Evolutionary conservation across 768 basidiomycete genomes (phyloP), one percentile per base, ranked within the genome.

Genomic region (Cyathus striatus): DNA sequence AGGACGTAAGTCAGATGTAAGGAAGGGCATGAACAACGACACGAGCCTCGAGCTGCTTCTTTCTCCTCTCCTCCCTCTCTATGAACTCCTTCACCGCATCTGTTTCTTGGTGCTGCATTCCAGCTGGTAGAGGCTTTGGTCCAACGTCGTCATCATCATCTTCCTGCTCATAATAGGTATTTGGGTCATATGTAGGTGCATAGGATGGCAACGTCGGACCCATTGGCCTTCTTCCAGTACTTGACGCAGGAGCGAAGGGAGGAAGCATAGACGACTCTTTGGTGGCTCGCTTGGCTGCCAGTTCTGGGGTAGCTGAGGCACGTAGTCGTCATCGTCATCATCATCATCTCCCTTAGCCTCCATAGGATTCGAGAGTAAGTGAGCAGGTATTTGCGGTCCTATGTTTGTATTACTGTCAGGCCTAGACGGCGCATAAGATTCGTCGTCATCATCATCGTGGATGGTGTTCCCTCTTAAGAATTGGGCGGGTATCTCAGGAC

Each of bases 71-170:
- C 61, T 99, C 94, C 42, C 78, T 72, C 57, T 90, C 90, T 56
- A 91, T 62, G 49, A 97, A 97, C 59, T 89, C 86, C 37, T 77
- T 64, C 3, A 93, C 86, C 4, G 82, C 89, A 35, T 86, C 79
- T 45, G 68, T 66, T 49, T 74, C 75, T 42, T 62, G 59, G 30
- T 64, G 57, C 41, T 49, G 64, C 41, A 59, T 65, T 6, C 67
- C 62, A 24, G 72, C 62, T 2, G 85, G 83, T 0, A 86, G 66
- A 0, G 90, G 92, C 58, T 73, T 76, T 1, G 95, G 95, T 1
- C 94, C 94, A 41, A 92, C 73, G 46, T 93, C 90, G 46, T 90
- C 86, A 40, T 74, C 73, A 42, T 83, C 83, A 37, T 77, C 75
- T 23, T 79, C 76, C 13, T 76, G 69, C 13, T 65, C 47, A 40